Evolutionary conservation across 2,329 filamentous ascomycete species (phyloP).

Genomic region (Alternaria sp.): DNA sequence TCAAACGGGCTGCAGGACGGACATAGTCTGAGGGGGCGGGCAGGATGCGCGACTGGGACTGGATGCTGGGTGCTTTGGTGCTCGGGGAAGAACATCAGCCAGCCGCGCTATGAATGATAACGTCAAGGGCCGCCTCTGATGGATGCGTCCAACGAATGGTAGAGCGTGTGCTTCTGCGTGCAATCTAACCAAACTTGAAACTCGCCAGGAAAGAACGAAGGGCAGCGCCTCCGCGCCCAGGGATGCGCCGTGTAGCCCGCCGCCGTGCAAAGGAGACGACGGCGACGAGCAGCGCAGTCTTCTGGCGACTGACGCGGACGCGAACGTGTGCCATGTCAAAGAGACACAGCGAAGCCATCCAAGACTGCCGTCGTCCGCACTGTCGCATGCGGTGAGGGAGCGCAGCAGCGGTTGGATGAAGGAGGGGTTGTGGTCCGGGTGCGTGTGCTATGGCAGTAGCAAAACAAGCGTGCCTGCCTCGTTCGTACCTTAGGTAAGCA

Average conservation of each 20-base stretch:
- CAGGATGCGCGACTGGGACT: slow-evolving; percentile 22
- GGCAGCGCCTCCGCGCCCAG: slow-evolving; percentile 21
- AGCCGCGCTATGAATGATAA: slow-evolving; percentile 35
- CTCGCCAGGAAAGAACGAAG: slow-evolving; percentile 31
- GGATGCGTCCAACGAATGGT: slow-evolving; percentile 36
- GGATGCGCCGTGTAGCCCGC: slow-evolving; percentile 18
- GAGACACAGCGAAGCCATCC: neutral
- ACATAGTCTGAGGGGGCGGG: neutral
- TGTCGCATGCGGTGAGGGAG: slow-evolving; percentile 25
- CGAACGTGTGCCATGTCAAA: neutral
- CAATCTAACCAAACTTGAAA: slow-evolving; percentile 49
- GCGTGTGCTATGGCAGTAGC: slow-evolving; percentile 22
- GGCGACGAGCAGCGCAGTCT: neutral
- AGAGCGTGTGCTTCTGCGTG: slow-evolving; percentile 32
- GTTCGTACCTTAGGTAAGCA: slow-evolving; percentile 15
- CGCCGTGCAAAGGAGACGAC: neutral
- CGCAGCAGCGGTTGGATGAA: slow-evolving; percentile 22
- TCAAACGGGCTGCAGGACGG: slow-evolving; percentile 13
- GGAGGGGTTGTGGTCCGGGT: slow-evolving; percentile 24
- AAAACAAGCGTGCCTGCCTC: slow-evolving; percentile 26
- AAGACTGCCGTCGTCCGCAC: slow-evolving; percentile 11
- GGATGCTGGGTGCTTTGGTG: slow-evolving; percentile 18
- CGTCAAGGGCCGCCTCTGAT: slow-evolving; percentile 31
- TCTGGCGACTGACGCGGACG: neutral
- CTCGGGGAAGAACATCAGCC: slow-evolving; percentile 26